Base-by-base conservation (phyloP, 2,329 filamentous ascomycete genomes). In the Penicillium decumbens region DNA sequence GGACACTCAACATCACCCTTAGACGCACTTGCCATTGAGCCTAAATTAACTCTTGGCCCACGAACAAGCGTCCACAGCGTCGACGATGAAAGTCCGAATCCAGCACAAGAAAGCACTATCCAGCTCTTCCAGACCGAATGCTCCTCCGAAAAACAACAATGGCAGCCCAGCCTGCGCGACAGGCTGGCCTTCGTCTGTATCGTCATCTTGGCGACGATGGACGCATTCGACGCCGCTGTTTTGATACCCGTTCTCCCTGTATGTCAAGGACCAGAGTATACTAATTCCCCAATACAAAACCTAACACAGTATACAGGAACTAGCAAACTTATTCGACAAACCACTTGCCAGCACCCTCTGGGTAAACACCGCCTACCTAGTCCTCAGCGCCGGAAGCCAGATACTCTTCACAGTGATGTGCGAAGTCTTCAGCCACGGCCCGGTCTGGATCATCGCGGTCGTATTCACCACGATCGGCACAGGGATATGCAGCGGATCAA, bases 351-450 rank as follows among this genome's bases (percentile, higher is more conserved):
- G 71, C 41, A 66, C 72, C 0, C 74, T 79, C 49, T 80, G 78
- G 78, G 68, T 75, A 10, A 75, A 73, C 1, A 74, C 76, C 0
- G 69, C 72, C 3, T 80, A 78, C 50, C 67, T 80, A 0, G 61
- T 79, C 4, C 54, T 61, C 43, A 64, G 58, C 43, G 60, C 64
- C 15, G 54, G 58, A 9, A 62, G 64, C 10, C 64, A 66, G 37
- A 47, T 61, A 1, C 55, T 66, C 9, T 66, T 65, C 47, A 51
- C 61, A 18, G 66, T 67, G 57, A 41, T 66, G 12, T 60, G 62
- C 15, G 61, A 66, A 13, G 55, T 67, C 1, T 77, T 80, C 49
- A 77, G 76, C 2, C 73, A 76, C 18, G 73, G 73, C 20, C 62
- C 68, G 4, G 63, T 75, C 42, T 68, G 78, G 39, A 64, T 78